Conservation (phyloP, 805 yeast species). For the Ogataea allantospora region DNA sequence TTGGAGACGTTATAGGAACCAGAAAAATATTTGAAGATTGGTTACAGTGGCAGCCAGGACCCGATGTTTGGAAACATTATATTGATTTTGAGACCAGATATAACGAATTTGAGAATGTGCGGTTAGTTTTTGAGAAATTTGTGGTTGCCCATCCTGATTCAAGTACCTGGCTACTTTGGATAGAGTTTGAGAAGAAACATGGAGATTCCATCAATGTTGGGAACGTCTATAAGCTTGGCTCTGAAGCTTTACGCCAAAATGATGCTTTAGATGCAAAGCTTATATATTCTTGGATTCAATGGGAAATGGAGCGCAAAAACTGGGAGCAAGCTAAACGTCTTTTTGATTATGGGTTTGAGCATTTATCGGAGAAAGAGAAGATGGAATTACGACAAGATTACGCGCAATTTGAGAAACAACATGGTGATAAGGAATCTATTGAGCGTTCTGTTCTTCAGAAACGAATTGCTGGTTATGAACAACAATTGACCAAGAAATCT, state of each 20-base stretch:
- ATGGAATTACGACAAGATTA: conserved; percentile 41
- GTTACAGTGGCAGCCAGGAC: conserved; percentile 72
- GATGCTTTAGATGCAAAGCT: conserved; percentile 39
- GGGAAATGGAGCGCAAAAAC: conserved; percentile 65
- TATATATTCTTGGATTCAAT: conserved; percentile 58
- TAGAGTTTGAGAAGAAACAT: conserved; percentile 59
- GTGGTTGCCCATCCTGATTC: conserved; percentile 51
- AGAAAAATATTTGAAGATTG: conserved; percentile 72
- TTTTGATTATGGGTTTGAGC: conserved; percentile 48
- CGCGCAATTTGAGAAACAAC: conserved; percentile 62
- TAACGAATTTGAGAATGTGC: conserved; percentile 46
- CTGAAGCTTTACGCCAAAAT: conserved; percentile 47
- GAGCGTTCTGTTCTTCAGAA: conserved; percentile 52
- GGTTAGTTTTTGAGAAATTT: conserved; percentile 58
- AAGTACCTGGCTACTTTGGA: conserved; percentile 74
- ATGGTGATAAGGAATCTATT: conserved; percentile 55
- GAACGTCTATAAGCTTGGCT: conserved; percentile 63
- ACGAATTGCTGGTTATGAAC: conserved; percentile 55
- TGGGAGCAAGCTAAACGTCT: conserved; percentile 62
- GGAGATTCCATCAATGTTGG: conserved; percentile 49
- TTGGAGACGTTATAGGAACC: conserved; percentile 61
- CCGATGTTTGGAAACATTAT: conserved; percentile 71
- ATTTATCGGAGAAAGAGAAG: conserved; percentile 33
- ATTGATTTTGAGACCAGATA: conserved; percentile 71
- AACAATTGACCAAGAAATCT: conserved; percentile 44